Evolutionary conservation across 2,329 filamentous ascomycete genomes (phyloP), one percentile per base, ranked within the genome.

Genomic region (Incumbomyces lentus): DNA sequence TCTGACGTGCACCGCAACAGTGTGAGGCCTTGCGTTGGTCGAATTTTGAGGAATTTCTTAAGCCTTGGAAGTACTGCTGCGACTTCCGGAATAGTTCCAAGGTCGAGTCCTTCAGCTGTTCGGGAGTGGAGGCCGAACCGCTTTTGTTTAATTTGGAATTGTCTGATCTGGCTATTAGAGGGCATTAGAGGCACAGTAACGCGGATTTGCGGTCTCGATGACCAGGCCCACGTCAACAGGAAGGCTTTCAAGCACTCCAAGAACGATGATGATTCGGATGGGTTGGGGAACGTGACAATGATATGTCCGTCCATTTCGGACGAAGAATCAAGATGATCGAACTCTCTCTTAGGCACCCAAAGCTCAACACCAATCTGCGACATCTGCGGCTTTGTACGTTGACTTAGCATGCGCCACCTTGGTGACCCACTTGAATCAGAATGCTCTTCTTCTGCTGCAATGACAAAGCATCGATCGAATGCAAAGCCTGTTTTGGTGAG

Each of bases 341-440:
- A 52, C 2, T 37, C 19, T 14, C 45, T n/a, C n/a, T 47, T 37
- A 3, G 54, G 52, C 17, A 55, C 40, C 54, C 54, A 58, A 38
- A 58, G 7, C 26, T 57, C 52, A 5, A 49, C 51, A 35, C 46
- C 44, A 19, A 58, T 54, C 22, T 36, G 50, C 1, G 55, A 49
- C 56, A 58, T 58, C 10, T 29, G 22, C 4, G 56, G 56, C 30
- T 57, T 57, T 2, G 56, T 57, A 16, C 56, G 55, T 42, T 58
- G 56, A 36, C 55, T 56, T 48, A 58, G 55, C 8, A 57, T 56
- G n/a, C 52, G 50, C 56, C 56, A 58, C 33, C 49, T 41, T 6
- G 22, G 18, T 3, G 47, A 17, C 18, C 17, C 30, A 1, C 2
- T 30, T 4, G 33, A 35, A 17, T 14, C 16, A 12, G 4, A 4